Conservation (phyloP, 2,329 filamentous ascomycete species). For the Talaromyces sp. region DNA sequence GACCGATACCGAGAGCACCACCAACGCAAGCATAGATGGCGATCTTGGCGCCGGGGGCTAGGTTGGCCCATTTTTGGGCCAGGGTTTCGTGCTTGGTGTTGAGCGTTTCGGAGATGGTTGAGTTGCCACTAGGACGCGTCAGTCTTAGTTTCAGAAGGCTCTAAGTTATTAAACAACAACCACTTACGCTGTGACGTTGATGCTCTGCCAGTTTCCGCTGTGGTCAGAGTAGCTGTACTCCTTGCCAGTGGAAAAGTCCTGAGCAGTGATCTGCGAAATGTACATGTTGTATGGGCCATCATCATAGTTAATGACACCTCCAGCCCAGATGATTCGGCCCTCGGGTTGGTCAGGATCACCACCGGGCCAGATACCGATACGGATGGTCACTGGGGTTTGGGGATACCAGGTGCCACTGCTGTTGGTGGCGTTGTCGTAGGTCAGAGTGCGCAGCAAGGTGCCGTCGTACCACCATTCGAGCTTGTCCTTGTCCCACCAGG, state of each 20-base stretch:
- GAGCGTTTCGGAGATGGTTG: slow-evolving; percentile 41
- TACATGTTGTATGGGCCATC: slow-evolving; percentile 68
- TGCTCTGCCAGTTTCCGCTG: slow-evolving; percentile 59
- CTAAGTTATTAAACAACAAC: not conserved
- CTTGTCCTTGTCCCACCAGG: slow-evolving; percentile 62
- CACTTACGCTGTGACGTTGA: slow-evolving; percentile 47
- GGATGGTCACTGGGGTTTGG: slow-evolving; percentile 67
- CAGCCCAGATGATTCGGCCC: slow-evolving; percentile 61
- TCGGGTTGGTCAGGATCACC: slow-evolving; percentile 38
- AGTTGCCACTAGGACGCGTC: slow-evolving; percentile 53
- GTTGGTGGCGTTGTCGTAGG: slow-evolving; percentile 50
- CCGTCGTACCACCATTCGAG: slow-evolving; percentile 64
- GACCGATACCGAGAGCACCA: slow-evolving; percentile 23
- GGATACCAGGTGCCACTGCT: slow-evolving; percentile 57
- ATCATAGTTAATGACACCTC: slow-evolving; percentile 60
- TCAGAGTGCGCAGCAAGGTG: slow-evolving; percentile 54
- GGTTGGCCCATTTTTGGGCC: slow-evolving; percentile 37
- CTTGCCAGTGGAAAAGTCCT: slow-evolving; percentile 55
- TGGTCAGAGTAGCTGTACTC: slow-evolving; percentile 62
- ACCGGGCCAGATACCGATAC: slow-evolving; percentile 64
- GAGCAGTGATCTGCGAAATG: slow-evolving; percentile 55
- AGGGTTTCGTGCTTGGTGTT: slow-evolving; percentile 29
- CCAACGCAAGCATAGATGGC: slow-evolving; percentile 39
- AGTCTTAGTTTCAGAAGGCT: not conserved
- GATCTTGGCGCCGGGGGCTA: slow-evolving; percentile 43